These are phyloP conservation scores for Gastrolobium bilobum DNA, from an alignment of 306 rosid genomes.

Conservation along the genomic window DNA sequence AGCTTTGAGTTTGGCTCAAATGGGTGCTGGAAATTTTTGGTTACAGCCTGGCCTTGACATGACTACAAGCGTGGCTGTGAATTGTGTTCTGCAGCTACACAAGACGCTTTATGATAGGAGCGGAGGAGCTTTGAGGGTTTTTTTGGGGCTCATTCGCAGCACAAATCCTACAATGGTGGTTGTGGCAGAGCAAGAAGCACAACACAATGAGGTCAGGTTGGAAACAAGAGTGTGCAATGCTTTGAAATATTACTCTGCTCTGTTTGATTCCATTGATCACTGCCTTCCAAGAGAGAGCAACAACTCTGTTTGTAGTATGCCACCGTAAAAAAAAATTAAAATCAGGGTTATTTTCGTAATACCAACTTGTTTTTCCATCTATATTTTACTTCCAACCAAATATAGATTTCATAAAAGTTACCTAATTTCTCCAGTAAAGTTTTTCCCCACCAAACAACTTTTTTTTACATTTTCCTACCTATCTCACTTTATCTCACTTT, in stretches of 20 bases:
- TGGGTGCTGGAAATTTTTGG: conserved; percentile 75
- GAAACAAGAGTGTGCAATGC: conserved; percentile 79
- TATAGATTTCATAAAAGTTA: too few species aligned
- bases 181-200: conserved; percentile 90
- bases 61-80: conserved; percentile 87
- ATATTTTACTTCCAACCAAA: too few species aligned
- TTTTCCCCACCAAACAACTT: too few species aligned
- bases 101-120: conserved; percentile 73
- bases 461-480: too few species aligned
- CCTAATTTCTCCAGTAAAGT: too few species aligned
- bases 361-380: too few species aligned
- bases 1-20: conserved; percentile 60
- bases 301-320: too few species aligned
- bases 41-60: conserved; percentile 55
- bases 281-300: conserved; percentile 71
- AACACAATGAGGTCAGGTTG: conserved; percentile 71
- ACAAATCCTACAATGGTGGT: conserved; percentile 72
- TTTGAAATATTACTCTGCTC: conserved; percentile 75
- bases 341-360: too few species aligned
- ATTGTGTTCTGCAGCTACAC: conserved; percentile 87
- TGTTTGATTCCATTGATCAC: conserved; percentile 77
- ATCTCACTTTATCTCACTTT: too few species aligned
- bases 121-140: conserved; percentile 82
- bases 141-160: conserved; percentile 86
- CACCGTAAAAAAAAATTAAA: too few species aligned